Evolutionary conservation across 805 yeast species (phyloP).

Genomic region (Wickerhamomyces chaumierensis): DNA sequence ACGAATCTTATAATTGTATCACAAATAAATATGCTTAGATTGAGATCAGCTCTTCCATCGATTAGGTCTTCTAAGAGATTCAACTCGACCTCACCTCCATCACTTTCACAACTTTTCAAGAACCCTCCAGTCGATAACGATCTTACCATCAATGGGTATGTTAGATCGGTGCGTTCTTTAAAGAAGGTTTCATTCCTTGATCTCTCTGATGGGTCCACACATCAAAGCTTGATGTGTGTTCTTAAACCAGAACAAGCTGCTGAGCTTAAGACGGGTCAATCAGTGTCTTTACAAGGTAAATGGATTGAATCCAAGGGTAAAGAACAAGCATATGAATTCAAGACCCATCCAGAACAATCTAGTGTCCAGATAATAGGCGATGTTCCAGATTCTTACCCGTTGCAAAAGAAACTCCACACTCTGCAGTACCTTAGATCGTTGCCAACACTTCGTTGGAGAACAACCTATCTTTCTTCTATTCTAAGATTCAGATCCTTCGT

Average conservation of each 20-base stretch:
- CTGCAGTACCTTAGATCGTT: conserved; percentile 53
- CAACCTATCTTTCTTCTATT: conserved; percentile 52
- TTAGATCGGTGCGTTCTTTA: conserved; percentile 58
- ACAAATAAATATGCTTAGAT: too few relatives aligned
- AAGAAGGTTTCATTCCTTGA: conserved; percentile 77
- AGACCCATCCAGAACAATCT: conserved; percentile 20
- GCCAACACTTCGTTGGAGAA: conserved; percentile 74
- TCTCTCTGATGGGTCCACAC: conserved; percentile 64
- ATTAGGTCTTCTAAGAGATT: background rate
- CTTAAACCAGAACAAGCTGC: conserved; percentile 26
- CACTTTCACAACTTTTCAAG: conserved; percentile 8
- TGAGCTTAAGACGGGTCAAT: conserved; percentile 33
- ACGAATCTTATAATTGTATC: too few relatives aligned
- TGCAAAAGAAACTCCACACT: conserved; percentile 71
- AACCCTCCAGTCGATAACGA: conserved; percentile 20
- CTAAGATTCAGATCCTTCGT: conserved; percentile 64
- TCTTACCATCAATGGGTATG: conserved; percentile 57
- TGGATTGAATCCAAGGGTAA: conserved; percentile 37
- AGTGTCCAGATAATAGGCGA: conserved; percentile 44
- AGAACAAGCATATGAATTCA: conserved; percentile 42
- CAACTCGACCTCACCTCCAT: conserved; percentile 3
- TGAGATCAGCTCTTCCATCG: too few relatives aligned
- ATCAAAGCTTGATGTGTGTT: conserved; percentile 43
- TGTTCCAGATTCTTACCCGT: conserved; percentile 56
- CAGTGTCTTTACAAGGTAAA: conserved; percentile 31